Evolutionary conservation across 2,329 filamentous ascomycete species (phyloP).

Genomic region (Fusarium tupiense): DNA sequence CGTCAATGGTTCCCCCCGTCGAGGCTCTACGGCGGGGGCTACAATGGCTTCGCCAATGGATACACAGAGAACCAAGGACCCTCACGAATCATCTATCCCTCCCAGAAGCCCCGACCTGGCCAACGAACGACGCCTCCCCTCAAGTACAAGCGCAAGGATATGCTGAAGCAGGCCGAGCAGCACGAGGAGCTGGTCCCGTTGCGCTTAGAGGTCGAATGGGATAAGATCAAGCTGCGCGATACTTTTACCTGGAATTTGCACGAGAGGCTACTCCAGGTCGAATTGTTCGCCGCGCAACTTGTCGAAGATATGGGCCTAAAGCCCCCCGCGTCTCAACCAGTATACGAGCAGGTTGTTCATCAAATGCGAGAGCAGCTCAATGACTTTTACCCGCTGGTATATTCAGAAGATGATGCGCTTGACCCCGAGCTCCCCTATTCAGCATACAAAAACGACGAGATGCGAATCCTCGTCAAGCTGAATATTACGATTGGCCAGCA

Average conservation of each 20-base stretch:
- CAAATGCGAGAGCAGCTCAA: constrained; percentile 90
- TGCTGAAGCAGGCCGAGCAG: constrained; percentile 86
- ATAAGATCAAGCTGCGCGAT: constrained; percentile 94
- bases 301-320: constrained; percentile 90
- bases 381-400: constrained; percentile 93
- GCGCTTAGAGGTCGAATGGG: constrained; percentile 91
- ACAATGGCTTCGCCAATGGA: constrained; percentile 89
- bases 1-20: constrained; percentile 65
- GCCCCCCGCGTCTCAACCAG: constrained; percentile 72
- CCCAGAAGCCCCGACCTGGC: constrained; percentile 78
- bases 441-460: constrained; percentile 98
- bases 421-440: constrained; percentile 90
- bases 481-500: constrained; percentile 98
- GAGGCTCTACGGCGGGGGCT: constrained; percentile 76
- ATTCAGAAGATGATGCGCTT: constrained; percentile 87
- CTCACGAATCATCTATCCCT: constrained; percentile 81
- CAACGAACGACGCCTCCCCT: constrained; percentile 78
- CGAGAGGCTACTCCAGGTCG: constrained; percentile 81
- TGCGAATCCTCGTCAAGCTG: constrained; percentile 94
- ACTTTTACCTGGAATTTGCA: constrained; percentile 99
- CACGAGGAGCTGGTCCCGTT: constrained; percentile 92
- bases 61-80: constrained; percentile 77
- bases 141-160: constrained; percentile 80
- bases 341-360: constrained; percentile 67
- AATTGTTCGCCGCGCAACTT: constrained; percentile 87